Conservation (phyloP, 1,284 basidiomycete species). For the Ganoderma multipileum region DNA sequence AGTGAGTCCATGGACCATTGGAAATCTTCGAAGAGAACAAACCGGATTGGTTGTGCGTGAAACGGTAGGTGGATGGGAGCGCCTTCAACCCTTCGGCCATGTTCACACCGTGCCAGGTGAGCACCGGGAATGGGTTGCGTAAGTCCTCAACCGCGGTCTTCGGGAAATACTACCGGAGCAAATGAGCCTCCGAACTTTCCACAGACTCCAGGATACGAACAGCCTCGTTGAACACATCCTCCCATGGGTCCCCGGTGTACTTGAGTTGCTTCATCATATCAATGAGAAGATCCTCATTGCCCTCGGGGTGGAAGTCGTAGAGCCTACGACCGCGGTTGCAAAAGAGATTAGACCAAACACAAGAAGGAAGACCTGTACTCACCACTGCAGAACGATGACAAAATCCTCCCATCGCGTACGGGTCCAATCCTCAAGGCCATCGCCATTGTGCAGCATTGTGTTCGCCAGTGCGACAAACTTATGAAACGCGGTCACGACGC, state of each 20-base stretch:
- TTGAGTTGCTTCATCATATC: constrained; percentile 64
- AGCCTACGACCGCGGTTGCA: constrained; percentile 45
- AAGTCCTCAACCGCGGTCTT: constrained; percentile 41
- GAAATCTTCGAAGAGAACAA: constrained; percentile 2
- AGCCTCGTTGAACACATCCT: constrained; percentile 40
- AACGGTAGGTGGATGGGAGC: constrained; percentile 59
- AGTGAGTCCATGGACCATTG: constrained; percentile 6
- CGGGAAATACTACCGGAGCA: constrained; percentile 50
- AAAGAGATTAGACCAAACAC: background rate
- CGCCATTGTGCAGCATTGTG: constrained; percentile 57
- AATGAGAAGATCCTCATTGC: constrained; percentile 55
- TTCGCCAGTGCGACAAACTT: constrained; percentile 63
- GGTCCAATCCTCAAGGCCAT: constrained; percentile 60
- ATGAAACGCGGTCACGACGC: constrained; percentile 55
- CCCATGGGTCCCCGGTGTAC: constrained; percentile 61
- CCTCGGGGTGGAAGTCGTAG: constrained; percentile 59
- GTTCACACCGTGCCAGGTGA: constrained; percentile 63
- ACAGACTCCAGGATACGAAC: background rate
- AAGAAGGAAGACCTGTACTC: constrained; percentile 12
- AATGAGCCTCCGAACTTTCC: background rate
- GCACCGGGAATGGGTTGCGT: constrained; percentile 41
- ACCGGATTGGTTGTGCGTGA: constrained; percentile 65
- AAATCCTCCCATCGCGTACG: constrained; percentile 66
- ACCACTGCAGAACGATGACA: constrained; percentile 61
- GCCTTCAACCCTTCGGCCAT: constrained; percentile 67